Conservation (phyloP, 495 filamentous ascomycete genomes). For the Aspergillus sparsus region DNA sequence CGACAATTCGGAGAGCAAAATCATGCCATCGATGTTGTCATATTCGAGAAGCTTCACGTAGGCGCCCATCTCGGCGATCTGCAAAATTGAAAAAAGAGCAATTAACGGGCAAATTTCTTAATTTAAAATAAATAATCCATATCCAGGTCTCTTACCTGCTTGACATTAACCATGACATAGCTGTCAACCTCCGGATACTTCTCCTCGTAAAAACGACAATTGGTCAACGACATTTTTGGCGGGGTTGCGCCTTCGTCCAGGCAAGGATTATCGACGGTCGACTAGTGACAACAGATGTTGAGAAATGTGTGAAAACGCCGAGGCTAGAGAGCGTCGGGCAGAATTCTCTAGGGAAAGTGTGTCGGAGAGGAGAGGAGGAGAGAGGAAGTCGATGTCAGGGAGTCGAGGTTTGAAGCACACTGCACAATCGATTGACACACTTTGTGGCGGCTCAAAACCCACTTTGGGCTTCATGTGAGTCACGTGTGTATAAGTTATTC, state of each 20-base stretch:
- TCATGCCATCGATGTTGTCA: constrained; percentile 99
- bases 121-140: neutral
- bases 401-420: constrained; percentile 22
- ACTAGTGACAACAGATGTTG: constrained; percentile 15
- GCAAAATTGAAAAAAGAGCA: constrained; percentile 23
- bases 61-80: constrained; percentile 99
- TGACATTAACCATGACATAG: constrained; percentile 99
- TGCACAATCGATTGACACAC: constrained; percentile 42
- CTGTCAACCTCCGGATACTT: constrained; percentile 98
- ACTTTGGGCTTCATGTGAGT: constrained; percentile 33
- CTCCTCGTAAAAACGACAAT: constrained; percentile 98
- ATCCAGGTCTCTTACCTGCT: constrained; percentile 64
- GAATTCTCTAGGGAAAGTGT: constrained; percentile 3
- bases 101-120: constrained; percentile 9
- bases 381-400: constrained; percentile 13
- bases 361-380: constrained; percentile 14
- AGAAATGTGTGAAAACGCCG: constrained; percentile 8
- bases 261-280: constrained; percentile 22
- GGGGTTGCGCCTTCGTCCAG: constrained; percentile 47
- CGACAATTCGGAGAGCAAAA: constrained; percentile 92
- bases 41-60: constrained; percentile 99
- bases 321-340: constrained; percentile 20
- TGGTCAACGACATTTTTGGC: constrained; percentile 89
- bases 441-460: constrained; percentile 54
- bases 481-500: constrained; percentile 30